A percentile compares a stretch with the other conserved stretches of the same genome.
Conservation (phyloP, 108 stramenopile genomes). For the Cyclotella choctawhatcheeana region DNA sequence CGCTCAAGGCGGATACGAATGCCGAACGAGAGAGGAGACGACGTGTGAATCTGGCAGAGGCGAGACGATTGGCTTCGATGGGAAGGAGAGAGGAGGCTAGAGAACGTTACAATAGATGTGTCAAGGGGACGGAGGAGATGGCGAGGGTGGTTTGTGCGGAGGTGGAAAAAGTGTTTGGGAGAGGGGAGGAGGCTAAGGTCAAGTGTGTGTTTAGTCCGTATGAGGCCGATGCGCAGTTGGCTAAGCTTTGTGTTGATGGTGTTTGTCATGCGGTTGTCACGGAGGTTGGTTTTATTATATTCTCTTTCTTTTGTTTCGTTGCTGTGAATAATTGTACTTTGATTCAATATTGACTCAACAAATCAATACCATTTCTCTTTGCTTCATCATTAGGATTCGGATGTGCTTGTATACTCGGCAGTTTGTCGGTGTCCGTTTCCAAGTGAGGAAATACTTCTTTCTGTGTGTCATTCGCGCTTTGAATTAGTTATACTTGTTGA, state of each 20-base stretch:
- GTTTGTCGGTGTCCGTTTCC: conserved; percentile 64
- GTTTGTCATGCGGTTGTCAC: conserved; percentile 88
- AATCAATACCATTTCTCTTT: not conserved
- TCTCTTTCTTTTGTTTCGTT: not conserved
- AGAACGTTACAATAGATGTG: conserved; percentile 75
- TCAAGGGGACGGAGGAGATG: conserved; percentile 67
- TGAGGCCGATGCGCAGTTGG: conserved; percentile 98
- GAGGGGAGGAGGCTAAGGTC: conserved; percentile 43
- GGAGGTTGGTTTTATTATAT: conserved; percentile 52
- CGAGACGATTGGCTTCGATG: conserved; percentile 43
- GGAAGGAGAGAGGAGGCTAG: conserved; percentile 62
- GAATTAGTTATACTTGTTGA: not conserved
- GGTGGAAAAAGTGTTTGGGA: conserved; percentile 32
- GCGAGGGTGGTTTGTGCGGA: conserved; percentile 59
- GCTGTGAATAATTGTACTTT: not conserved
- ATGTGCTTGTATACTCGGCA: conserved; percentile 83
- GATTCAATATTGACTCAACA: not conserved
- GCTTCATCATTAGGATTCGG: conserved; percentile 59
- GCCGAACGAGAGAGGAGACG: conserved; percentile 67
- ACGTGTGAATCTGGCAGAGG: conserved; percentile 65
- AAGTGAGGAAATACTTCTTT: conserved; percentile 2
- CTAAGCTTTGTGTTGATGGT: conserved; percentile 79
- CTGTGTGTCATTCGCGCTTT: not conserved
- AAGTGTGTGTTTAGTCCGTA: conserved; percentile 89
- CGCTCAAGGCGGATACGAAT: conserved; percentile 78